Percentiles rank a stretch among this genome's conserved stretches.
Conservation (phyloP, 805 yeast genomes). For the Wickerhamomyces rabaulensis region DNA sequence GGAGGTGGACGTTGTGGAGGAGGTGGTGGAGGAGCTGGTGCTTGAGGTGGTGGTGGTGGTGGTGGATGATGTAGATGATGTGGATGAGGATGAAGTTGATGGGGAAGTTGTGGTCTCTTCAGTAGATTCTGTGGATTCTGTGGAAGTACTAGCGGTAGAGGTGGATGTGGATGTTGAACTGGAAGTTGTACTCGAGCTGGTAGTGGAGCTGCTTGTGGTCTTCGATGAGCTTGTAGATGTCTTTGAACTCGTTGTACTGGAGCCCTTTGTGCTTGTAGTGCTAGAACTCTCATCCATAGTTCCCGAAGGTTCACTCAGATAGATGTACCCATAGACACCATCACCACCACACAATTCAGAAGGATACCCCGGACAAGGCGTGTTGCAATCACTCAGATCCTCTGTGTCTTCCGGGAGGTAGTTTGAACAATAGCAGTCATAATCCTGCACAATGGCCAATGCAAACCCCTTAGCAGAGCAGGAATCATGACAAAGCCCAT, state of each 20-base stretch:
- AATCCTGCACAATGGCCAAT: slow-evolving; percentile 34
- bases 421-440: slow-evolving; percentile 41
- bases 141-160: no score
- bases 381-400: slow-evolving; percentile 24
- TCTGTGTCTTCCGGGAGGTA: slow-evolving; percentile 30
- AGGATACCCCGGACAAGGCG: slow-evolving; percentile 36
- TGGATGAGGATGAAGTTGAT: slow-evolving; percentile 12
- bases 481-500: slow-evolving; percentile 36
- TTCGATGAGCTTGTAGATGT: slow-evolving; percentile 11
- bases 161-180: slow-evolving; percentile 3
- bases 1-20: slow-evolving; percentile 3
- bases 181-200: slow-evolving; percentile 6
- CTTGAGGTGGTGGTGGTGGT: slow-evolving; percentile 10
- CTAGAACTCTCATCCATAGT: slow-evolving; percentile 5
- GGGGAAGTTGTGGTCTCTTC: slow-evolving; percentile 5
- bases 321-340: slow-evolving; percentile 39
- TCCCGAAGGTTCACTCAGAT: slow-evolving; percentile 13
- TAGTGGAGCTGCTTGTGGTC: neutral
- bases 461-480: slow-evolving; percentile 27
- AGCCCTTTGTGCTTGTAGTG: slow-evolving; percentile 13
- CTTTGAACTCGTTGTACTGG: slow-evolving; percentile 16
- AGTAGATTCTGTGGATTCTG: no score
- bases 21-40: neutral
- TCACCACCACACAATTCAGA: slow-evolving; percentile 35
- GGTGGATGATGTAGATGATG: slow-evolving; percentile 22